Evolutionary conservation across 1,284 basidiomycete genomes (phyloP), one percentile per base, ranked within the genome.

Genomic region (Sanghuangporus baumii): DNA sequence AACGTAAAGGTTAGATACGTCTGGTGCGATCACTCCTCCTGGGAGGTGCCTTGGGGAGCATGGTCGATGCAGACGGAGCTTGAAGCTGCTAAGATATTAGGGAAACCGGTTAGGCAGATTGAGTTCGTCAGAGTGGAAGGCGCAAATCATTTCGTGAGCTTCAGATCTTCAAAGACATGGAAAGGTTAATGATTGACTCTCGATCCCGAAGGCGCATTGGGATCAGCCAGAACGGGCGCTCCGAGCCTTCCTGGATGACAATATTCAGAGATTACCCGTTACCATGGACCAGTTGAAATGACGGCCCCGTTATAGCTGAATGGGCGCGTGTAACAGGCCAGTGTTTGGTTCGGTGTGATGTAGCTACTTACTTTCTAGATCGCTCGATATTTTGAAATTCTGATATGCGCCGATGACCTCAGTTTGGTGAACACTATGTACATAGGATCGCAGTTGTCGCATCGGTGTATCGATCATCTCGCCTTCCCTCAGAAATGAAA

Each of bases 101-200:
- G 64, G 26, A 62, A 57, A 54, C 46, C 26, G 6, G 57, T 64
- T 52, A 60, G 69, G 54, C 41, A 38, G 5, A 50, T 69, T 18
- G 50, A 47, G 18, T 38, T 71, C 6, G 52, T 69, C 48, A 56
- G 67, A 37, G 43, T 70, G 40, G 46, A 56, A 16, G 59, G 65
- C 0, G 70, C 67, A 6, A 71, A 71, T 47, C 71, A 71, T 56
- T 71, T 70, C 36, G 70, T 71, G 58, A 54, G 64, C 18, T 12
- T n/a, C 7, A 23, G 11, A 9, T 36, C 11, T 6, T 48, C 18
- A 18, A 7, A 6, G 16, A 18, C 14, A 16, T 52, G n/a, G 16
- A 36, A 23, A 38, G 34, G 7, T 23, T 6, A 23, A 48, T 26
- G 36, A 23, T 20, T 11, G n/a, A 43, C 18, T 31, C 12, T 20